phyloP scores from a whole-genome alignment of 2,329 filamentous ascomycete genomes.

The Nannizziopsis arthrosporioides region DNA sequence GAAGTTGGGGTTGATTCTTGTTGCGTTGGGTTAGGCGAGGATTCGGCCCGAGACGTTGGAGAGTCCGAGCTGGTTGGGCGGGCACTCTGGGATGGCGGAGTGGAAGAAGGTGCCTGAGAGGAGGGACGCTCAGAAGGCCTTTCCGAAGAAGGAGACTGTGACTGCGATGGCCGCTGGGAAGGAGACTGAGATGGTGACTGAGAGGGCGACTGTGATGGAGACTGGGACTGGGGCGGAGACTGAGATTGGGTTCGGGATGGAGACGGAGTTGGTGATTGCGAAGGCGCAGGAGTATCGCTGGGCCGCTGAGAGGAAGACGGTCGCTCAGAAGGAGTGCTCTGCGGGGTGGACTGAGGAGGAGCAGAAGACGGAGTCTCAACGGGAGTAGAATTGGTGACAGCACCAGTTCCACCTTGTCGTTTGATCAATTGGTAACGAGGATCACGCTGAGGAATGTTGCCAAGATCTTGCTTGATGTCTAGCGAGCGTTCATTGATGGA shows the following conservation, averaged over 20 bases:
- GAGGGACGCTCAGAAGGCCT: neutral
- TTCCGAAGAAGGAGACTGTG: no score
- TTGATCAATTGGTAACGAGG: slow-evolving; percentile 12
- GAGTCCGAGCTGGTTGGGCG: neutral
- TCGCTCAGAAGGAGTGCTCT: slow-evolving; percentile 4
- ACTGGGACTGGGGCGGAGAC: neutral
- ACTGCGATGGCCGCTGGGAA: neutral
- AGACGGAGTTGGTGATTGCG: no score
- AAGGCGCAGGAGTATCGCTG: no score
- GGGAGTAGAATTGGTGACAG: slow-evolving; percentile 11
- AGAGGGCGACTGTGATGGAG: slow-evolving; percentile 2
- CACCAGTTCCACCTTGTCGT: slow-evolving; percentile 10
- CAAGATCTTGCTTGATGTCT: slow-evolving; percentile 7
- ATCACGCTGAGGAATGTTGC: slow-evolving; percentile 1
- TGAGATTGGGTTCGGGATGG: no score
- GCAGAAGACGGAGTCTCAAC: slow-evolving; percentile 5
- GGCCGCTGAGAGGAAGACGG: neutral
- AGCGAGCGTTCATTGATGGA: slow-evolving; percentile 1
- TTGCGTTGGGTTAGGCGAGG: slow-evolving; percentile 7
- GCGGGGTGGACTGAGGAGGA: slow-evolving; percentile 6
- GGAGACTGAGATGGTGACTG: slow-evolving; percentile 6
- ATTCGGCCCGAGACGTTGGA: neutral
- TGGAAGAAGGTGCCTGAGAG: slow-evolving; percentile 5
- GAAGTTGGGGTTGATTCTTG: slow-evolving; percentile 6
- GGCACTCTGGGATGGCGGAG: slow-evolving; percentile 6